phyloP scores from a whole-genome alignment of 2,329 filamentous ascomycete genomes.

The Clarireedia monteithiana region DNA sequence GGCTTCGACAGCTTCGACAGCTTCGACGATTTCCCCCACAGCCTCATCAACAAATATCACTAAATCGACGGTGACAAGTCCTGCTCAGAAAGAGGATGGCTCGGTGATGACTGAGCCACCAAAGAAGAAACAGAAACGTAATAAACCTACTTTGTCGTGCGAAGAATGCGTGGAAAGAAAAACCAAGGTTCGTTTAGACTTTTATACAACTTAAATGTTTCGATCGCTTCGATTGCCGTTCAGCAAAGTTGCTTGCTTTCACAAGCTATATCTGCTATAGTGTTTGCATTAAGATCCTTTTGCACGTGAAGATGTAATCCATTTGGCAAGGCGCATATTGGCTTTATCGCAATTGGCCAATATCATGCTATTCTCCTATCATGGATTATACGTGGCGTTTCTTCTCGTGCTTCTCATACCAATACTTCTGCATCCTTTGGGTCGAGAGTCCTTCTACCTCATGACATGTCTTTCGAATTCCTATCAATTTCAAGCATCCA shows the following conservation, averaged over 20 bases:
- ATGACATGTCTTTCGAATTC: background rate
- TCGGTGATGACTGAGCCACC: constrained; percentile 10
- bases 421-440: too few relatives aligned
- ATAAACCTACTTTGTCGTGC: constrained; percentile 75
- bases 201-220: background rate
- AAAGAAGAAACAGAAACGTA: constrained; percentile 70
- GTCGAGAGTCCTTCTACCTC: too few relatives aligned
- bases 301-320: too few relatives aligned
- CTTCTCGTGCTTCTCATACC: too few relatives aligned
- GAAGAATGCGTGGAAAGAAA: constrained; percentile 76
- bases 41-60: constrained; percentile 15
- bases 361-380: too few relatives aligned
- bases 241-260: constrained; percentile 2
- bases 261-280: background rate
- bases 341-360: too few relatives aligned
- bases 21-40: constrained; percentile 14
- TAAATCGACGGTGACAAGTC: constrained; percentile 1
- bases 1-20: background rate
- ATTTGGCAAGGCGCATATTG: too few relatives aligned
- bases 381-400: too few relatives aligned
- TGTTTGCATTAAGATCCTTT: background rate
- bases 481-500: background rate
- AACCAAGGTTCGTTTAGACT: constrained; percentile 52
- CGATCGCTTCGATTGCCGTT: background rate
- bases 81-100: constrained; percentile 13